Evolutionary conservation across 2,329 filamentous ascomycete genomes (phyloP).

Genomic region (Paraphoma chrysanthemicola): DNA sequence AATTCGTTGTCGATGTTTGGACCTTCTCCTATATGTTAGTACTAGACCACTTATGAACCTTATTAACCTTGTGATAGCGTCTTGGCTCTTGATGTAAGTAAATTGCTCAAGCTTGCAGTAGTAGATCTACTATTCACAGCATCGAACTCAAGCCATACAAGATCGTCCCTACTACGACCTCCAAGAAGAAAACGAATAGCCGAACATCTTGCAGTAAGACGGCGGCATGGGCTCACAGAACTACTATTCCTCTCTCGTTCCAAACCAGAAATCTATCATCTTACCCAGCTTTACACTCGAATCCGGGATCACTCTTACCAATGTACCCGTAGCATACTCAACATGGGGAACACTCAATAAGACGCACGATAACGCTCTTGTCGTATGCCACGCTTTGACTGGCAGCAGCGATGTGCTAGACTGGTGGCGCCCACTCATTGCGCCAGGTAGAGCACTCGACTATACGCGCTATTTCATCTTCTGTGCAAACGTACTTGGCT

Average conservation of each 20-base stretch:
- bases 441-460: slow-evolving; percentile 62
- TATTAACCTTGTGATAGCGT: no score
- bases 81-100: no score
- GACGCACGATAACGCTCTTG: slow-evolving; percentile 68
- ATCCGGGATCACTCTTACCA: slow-evolving; percentile 30
- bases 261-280: slow-evolving; percentile 33
- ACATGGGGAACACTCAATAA: slow-evolving; percentile 41
- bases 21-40: no score
- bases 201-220: no score
- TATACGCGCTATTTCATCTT: slow-evolving; percentile 61
- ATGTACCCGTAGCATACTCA: slow-evolving; percentile 42
- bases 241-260: slow-evolving; percentile 31
- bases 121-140: no score
- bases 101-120: no score
- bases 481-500: slow-evolving; percentile 62
- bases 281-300: slow-evolving; percentile 36
- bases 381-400: slow-evolving; percentile 63
- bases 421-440: slow-evolving; percentile 64
- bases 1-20: no score
- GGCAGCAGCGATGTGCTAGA: slow-evolving; percentile 63
- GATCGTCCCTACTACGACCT: no score
- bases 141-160: no score
- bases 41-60: no score
- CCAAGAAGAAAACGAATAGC: no score
- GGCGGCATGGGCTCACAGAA: no score